Evolutionary conservation across 2,329 filamentous ascomycete genomes (phyloP), one percentile per base, ranked within the genome.

Genomic region (Rhexocercosporidium sp.): DNA sequence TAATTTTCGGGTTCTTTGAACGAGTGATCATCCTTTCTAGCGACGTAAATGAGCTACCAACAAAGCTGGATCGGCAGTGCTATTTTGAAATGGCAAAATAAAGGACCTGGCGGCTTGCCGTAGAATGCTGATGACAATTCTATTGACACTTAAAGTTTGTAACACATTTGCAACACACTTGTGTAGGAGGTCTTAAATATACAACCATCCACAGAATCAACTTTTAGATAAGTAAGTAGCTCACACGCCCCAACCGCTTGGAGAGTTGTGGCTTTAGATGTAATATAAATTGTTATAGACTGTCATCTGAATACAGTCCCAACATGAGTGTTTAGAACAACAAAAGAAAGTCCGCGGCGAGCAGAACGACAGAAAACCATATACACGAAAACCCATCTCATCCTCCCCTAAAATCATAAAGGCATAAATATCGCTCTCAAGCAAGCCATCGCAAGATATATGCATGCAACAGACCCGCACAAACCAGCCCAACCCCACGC

Each of bases 401-500:
- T 64, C 65, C 59, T 66, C 34, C 53, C 61, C 64, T 61, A 46
- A 64, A 65, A 53, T 68, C 65, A 61, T 66, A 57, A 66, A 62
- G 51, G 60, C 66, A 65, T 70, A 63, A 64, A 66, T 59, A 63
- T n/a, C 47, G 62, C 60, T 64, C 60, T 51, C 47, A 46, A 61
- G 49, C 47, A 46, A 61, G 49, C 9, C 49, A 66, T 66, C 59
- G 51, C 51, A 63, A 51, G 9, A 37, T 20, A 22, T 20, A 51
- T 25, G 59, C 31, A 61, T 65, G 56, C 66, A 60, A 39, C 29
- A 29, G 27, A 62, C 2, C 6, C 29, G 9, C 34, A 7, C n/a
- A 18, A 51, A 11, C 29, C 56, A 29, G 29, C 3, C 16, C 46
- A 37, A 3, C 59, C 44, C 44, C 29, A 25, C 9, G 3, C n/a